Evolutionary conservation across 371 early-diverging fungal genomes (phyloP).

Genomic region (Lichtheimia hyalospora): DNA sequence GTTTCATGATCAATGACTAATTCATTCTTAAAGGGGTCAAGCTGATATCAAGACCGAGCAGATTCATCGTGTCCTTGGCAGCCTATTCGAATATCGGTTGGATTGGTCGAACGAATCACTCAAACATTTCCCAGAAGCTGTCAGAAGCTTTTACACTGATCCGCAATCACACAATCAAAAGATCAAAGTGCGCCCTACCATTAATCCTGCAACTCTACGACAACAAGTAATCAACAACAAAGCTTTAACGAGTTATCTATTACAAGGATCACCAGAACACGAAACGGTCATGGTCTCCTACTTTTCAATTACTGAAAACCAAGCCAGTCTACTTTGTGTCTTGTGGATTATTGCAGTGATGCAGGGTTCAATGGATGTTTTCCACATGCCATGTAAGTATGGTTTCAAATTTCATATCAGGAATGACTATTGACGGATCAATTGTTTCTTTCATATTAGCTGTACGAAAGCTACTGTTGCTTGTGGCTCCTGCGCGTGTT

Average conservation of each 20-base stretch:
- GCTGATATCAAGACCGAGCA: conserved; percentile 61
- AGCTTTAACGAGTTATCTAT: conserved; percentile 26
- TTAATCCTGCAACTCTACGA: conserved; percentile 36
- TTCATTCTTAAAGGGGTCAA: conserved; percentile 46
- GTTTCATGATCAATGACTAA: background rate
- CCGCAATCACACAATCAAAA: conserved; percentile 23
- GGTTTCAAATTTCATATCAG: background rate
- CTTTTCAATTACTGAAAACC: conserved; percentile 61
- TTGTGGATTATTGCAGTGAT: conserved; percentile 63
- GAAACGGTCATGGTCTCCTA: conserved; percentile 39
- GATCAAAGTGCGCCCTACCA: conserved; percentile 20
- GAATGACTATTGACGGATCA: background rate
- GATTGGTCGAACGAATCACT: conserved; percentile 59
- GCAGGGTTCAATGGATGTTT: conserved; percentile 30
- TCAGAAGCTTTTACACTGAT: conserved; percentile 49
- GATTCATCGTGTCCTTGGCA: conserved; percentile 52
- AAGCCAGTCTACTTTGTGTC: conserved; percentile 64
- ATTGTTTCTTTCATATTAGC: conserved; percentile 18
- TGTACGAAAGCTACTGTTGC: conserved; percentile 66
- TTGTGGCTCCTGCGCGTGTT: conserved; percentile 69
- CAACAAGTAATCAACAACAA: conserved; percentile 33
- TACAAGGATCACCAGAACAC: conserved; percentile 39
- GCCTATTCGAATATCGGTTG: conserved; percentile 52
- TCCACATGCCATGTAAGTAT: conserved; percentile 37
- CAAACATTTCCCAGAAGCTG: conserved; percentile 55